Conservation (phyloP, 345 rosid species). For the Raphanus raphanistrum region DNA sequence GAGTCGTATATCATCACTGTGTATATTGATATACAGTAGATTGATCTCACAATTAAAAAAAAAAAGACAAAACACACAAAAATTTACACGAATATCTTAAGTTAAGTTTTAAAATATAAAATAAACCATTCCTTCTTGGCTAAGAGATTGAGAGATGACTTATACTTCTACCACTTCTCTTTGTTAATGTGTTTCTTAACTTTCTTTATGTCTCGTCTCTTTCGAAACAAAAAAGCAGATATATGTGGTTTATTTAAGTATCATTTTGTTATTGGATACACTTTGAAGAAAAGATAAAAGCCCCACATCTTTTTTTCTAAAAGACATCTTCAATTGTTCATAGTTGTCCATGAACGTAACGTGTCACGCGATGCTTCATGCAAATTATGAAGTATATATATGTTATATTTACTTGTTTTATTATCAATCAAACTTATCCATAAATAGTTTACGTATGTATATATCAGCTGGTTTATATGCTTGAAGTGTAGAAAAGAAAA, state of each 20-base stretch:
- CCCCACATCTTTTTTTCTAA: constrained; percentile 28
- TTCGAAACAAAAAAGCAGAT: constrained; percentile 29
- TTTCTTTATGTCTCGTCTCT: constrained; percentile 36
- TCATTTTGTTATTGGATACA: constrained; percentile 29
- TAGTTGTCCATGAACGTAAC: constrained; percentile 26
- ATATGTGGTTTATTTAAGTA: constrained; percentile 30
- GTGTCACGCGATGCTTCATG: constrained; percentile 29
- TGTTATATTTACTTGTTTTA: constrained; percentile 16
- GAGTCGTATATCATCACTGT: neutral
- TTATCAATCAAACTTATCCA: constrained; percentile 14
- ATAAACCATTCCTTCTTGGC: constrained; percentile 34
- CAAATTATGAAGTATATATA: constrained; percentile 11
- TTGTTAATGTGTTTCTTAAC: constrained; percentile 31
- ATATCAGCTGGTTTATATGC: neutral
- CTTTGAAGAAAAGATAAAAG: constrained; percentile 28
- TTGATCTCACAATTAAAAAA: neutral
- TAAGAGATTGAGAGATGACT: constrained; percentile 35
- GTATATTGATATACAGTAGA: neutral
- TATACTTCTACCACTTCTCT: constrained; percentile 24
- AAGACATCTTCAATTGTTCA: constrained; percentile 16
- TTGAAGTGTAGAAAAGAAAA: neutral
- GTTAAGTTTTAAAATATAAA: neutral
- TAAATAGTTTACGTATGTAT: neutral
- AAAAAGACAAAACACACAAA: neutral
- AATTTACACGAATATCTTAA: neutral